A percentile compares a stretch with the other conserved stretches of the same genome.
Conservation (phyloP, 257 asterid genomes). For the Nicotiana otophora region DNA sequence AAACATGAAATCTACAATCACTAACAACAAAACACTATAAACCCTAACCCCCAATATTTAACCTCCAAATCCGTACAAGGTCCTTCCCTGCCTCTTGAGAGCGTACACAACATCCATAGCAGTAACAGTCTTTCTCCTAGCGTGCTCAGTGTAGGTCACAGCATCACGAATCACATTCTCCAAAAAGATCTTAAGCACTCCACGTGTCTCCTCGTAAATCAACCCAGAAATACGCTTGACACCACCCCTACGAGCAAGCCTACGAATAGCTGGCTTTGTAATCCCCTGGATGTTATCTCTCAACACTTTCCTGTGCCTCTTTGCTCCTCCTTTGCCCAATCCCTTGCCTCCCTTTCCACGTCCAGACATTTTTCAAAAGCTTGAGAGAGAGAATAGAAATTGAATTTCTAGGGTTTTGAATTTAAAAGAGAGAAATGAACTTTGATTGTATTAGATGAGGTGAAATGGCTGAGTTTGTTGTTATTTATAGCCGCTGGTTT, state of each 20-base stretch:
- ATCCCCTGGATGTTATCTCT: slow-evolving; percentile 18
- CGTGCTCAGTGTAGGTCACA: slow-evolving; percentile 19
- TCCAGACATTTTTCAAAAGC: slow-evolving; percentile 26
- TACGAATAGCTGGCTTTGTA: slow-evolving; percentile 18
- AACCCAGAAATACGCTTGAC: slow-evolving; percentile 20
- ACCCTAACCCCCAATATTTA: background rate
- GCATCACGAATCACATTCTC: slow-evolving; percentile 23
- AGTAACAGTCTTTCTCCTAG: slow-evolving; percentile 22
- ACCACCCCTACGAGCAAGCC: slow-evolving; percentile 17
- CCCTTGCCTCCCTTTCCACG: slow-evolving; percentile 24
- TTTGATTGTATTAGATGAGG: too few species aligned
- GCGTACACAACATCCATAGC: slow-evolving; percentile 23
- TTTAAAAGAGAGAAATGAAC: background rate
- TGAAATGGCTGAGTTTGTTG: background rate
- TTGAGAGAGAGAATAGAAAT: background rate
- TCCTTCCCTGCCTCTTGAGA: slow-evolving; percentile 20
- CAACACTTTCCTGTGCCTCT: slow-evolving; percentile 16
- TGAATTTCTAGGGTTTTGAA: background rate
- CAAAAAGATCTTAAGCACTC: slow-evolving; percentile 6
- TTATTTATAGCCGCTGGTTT: background rate
- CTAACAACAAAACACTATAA: background rate
- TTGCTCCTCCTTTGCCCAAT: slow-evolving; percentile 22
- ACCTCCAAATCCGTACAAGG: slow-evolving; percentile 21
- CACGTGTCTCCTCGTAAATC: slow-evolving; percentile 19
- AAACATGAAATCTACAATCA: background rate